Conservation (phyloP, 2,329 filamentous ascomycete species). For the Sarocladium kiliense region DNA sequence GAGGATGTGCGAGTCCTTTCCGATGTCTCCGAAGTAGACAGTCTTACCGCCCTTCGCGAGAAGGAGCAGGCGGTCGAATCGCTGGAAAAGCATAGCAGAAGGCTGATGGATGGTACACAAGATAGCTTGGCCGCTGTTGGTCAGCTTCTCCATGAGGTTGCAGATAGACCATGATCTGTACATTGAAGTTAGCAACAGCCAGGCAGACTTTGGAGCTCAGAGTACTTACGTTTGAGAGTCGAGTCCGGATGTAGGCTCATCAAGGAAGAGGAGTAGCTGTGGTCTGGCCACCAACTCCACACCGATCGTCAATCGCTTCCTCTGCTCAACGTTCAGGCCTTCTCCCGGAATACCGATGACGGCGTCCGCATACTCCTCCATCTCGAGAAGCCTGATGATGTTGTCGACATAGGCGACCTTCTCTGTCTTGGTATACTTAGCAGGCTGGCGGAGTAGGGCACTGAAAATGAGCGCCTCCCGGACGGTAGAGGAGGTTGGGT, state of each 20-base stretch:
- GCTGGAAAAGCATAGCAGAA: constrained; percentile 91
- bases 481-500: constrained; percentile 12
- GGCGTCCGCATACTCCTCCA: constrained; percentile 86
- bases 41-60: constrained; percentile 70
- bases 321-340: constrained; percentile 68
- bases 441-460: constrained; percentile 78
- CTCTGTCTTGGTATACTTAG: constrained; percentile 63
- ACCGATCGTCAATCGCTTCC: constrained; percentile 82
- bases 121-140: constrained; percentile 84
- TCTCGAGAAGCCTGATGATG: constrained; percentile 84
- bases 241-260: constrained; percentile 91
- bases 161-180: constrained; percentile 75
- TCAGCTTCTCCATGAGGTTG: constrained; percentile 81
- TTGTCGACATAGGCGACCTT: constrained; percentile 86
- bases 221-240: constrained; percentile 61
- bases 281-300: constrained; percentile 95
- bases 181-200: background rate
- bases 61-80: constrained; percentile 78
- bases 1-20: constrained; percentile 38
- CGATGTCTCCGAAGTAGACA: constrained; percentile 79
- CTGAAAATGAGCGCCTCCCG: constrained; percentile 85
- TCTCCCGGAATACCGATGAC: constrained; percentile 87
- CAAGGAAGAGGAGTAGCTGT: constrained; percentile 81
- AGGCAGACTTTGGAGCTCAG: background rate
- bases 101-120: constrained; percentile 98